Percentiles rank a stretch among this genome's conserved stretches.
Conservation (phyloP, 2,329 filamentous ascomycete species). For the Monosporascus sp. region DNA sequence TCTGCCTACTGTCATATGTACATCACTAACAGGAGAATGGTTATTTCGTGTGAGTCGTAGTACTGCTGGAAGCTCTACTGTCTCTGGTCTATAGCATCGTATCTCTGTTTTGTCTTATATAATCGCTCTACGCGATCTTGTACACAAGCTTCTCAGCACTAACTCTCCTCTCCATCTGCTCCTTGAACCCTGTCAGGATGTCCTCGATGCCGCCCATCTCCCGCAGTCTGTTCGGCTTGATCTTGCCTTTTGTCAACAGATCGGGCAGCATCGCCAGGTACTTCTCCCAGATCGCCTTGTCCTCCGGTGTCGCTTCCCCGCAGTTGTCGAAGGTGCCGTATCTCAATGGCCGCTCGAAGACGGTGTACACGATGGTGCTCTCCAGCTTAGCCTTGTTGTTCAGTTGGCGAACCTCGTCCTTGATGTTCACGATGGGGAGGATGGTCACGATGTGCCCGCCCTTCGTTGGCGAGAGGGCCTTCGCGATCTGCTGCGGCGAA, state of each 20-base stretch:
- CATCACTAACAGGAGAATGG: too few relatives aligned
- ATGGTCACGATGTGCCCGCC: constrained; percentile 23
- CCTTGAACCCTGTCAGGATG: constrained; percentile 22
- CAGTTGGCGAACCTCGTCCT: constrained; percentile 9
- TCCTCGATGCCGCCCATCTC: constrained; percentile 25
- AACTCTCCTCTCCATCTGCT: constrained; percentile 23
- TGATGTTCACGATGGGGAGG: constrained; percentile 15
- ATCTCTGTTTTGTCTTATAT: too few relatives aligned
- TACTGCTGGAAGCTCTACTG: too few relatives aligned
- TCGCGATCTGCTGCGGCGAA: constrained; percentile 15
- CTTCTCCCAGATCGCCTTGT: constrained; percentile 28
- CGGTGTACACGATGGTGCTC: constrained; percentile 28
- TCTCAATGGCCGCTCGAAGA: constrained; percentile 21
- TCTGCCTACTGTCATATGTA: too few relatives aligned
- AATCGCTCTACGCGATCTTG: constrained; percentile 14
- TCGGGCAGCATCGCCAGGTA: constrained; percentile 24
- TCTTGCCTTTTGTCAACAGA: constrained; percentile 19
- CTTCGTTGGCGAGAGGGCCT: constrained; percentile 24
- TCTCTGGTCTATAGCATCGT: too few relatives aligned
- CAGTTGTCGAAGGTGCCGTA: constrained; percentile 23
- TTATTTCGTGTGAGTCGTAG: too few relatives aligned
- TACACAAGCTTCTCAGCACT: constrained; percentile 30
- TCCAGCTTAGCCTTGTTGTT: constrained; percentile 25
- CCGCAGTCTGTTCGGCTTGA: constrained; percentile 25
- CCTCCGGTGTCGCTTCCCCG: constrained; percentile 21